Evolutionary conservation across 140 eudicot genomes (phyloP), one percentile per base, ranked within the genome.

Genomic region (Ambrosia hybrid): DNA sequence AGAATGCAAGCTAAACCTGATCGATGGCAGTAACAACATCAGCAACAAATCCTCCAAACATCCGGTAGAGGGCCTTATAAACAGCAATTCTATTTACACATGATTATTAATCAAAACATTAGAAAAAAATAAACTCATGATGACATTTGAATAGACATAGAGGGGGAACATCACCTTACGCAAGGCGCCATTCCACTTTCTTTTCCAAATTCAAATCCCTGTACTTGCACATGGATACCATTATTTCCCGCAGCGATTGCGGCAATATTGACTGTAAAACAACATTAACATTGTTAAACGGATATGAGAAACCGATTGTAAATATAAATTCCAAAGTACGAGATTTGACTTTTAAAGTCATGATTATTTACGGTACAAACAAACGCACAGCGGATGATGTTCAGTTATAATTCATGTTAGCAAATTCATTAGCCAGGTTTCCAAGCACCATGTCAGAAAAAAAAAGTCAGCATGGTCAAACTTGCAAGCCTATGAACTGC

Each of bases 181-280:
- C 99, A 95, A 6, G 99, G 99, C 63, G 99, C 97, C 99, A 95
- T 95, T 66, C 99, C 99, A 82, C 99, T 95, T 74, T 97, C 99
- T 85, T 87, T 86, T 60, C 99, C 99, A 59, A 88, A 87, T 77
- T 95, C 99, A 82, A 46, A 91, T 68, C 96, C 96, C 78, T 91
- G 97, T 80, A 95, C 84, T 75, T 89, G 83, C 65, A 95, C 99
- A 37, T 95, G 95, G 68, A 95, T 88, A 70, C 99, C 99, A 71
- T 95, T 95, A 75, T 95, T 95, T 65, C 99, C 99, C 0, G 99
- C 99, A 46, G 99, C 97, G 80, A 95, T 95, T 67, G 99, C 92
- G 6, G 99, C 99, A 78, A 97, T 95, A 68, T 21, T 95, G 99
- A 79, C 99, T 95, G 86, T 65, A 38, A 76, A 74, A 51, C 65